Conservation (phyloP, 2,329 filamentous ascomycete species). For the Torrubiella hemipterigena region DNA sequence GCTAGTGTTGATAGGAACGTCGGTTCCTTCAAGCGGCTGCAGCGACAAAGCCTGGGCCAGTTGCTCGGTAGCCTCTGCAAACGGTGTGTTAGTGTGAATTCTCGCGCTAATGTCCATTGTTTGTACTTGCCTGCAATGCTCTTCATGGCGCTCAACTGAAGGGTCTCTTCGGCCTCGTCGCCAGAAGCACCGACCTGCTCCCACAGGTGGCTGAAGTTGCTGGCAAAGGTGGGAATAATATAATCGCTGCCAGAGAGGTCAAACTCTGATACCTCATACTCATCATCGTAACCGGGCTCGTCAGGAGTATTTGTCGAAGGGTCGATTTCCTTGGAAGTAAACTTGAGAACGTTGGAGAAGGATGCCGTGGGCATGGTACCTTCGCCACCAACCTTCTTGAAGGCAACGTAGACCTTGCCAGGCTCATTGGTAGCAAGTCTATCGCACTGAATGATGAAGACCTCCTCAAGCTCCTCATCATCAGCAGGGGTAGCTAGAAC, state of each 20-base stretch:
- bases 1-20: constrained; percentile 75
- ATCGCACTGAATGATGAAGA: constrained; percentile 85
- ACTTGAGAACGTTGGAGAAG: constrained; percentile 90
- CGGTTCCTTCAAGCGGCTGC: constrained; percentile 88
- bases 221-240: constrained; percentile 82
- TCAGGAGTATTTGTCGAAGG: constrained; percentile 88
- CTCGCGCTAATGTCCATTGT: not conserved
- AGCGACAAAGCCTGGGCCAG: constrained; percentile 76
- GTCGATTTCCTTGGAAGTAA: constrained; percentile 96
- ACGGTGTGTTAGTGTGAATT: constrained; percentile 11
- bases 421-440: constrained; percentile 75
- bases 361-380: constrained; percentile 64
- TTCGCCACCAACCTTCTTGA: constrained; percentile 72
- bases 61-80: constrained; percentile 78
- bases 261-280: constrained; percentile 92
- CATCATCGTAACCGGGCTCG: constrained; percentile 86
- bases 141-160: constrained; percentile 80
- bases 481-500: constrained; percentile 70
- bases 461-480: constrained; percentile 75
- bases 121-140: constrained; percentile 69
- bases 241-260: constrained; percentile 89
- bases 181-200: constrained; percentile 82
- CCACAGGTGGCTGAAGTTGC: constrained; percentile 94
- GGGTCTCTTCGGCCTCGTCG: constrained; percentile 82
- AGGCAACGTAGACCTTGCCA: constrained; percentile 89